Evolutionary conservation across 192 early-diverging fungal species (phyloP).

Genomic region (Coemansia aciculifera): DNA sequence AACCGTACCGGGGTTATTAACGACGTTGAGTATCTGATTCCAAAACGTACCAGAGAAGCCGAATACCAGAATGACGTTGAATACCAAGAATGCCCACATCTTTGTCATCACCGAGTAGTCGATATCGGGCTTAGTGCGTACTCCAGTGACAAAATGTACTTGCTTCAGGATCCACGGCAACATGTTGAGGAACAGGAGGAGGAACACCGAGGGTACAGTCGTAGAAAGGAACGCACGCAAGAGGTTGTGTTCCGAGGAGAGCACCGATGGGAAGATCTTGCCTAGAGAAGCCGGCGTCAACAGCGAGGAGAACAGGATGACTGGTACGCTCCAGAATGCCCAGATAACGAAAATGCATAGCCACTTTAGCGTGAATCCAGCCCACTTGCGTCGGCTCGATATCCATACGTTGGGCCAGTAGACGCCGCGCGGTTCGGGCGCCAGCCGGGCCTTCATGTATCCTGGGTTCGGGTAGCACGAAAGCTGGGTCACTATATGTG

Average conservation of each 20-base stretch:
- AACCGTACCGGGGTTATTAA: conserved; percentile 63
- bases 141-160: conserved; percentile 43
- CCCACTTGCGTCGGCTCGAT: conserved; percentile 56
- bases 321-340: conserved; percentile 76
- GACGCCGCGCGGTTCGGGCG: conserved; percentile 77
- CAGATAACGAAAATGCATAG: conserved; percentile 64
- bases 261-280: conserved; percentile 62
- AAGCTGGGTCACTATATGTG: conserved; percentile 68
- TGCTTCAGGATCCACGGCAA: conserved; percentile 70
- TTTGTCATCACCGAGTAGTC: conserved; percentile 62
- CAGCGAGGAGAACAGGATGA: conserved; percentile 67
- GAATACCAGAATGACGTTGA: conserved; percentile 76
- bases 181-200: conserved; percentile 67
- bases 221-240: conserved; percentile 64
- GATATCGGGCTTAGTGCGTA: conserved; percentile 44
- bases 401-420: conserved; percentile 75
- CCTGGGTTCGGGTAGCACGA: conserved; percentile 68
- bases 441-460: conserved; percentile 60
- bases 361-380: conserved; percentile 58
- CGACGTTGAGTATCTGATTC: conserved; percentile 62
- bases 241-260: conserved; percentile 55
- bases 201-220: conserved; percentile 72
- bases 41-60: conserved; percentile 70
- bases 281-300: conserved; percentile 62
- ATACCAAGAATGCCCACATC: conserved; percentile 73